Conservation (phyloP, 2,329 filamentous ascomycete species). For the Blastomyces gilchristii region DNA sequence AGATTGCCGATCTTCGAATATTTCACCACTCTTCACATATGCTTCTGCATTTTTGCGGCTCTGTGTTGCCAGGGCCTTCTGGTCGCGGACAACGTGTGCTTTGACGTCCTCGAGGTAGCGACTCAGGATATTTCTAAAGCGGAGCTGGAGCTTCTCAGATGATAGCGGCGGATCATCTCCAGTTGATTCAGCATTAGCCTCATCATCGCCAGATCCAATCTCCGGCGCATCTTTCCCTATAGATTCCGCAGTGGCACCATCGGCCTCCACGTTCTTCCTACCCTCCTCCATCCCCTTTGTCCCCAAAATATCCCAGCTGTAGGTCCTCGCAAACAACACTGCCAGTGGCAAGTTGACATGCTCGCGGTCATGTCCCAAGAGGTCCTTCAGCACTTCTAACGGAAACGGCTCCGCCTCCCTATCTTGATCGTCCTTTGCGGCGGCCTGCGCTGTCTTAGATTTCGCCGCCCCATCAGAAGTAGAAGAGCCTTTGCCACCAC, state of each 20-base stretch:
- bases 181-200: slow-evolving; percentile 35
- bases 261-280: slow-evolving; percentile 74
- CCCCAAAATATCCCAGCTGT: slow-evolving; percentile 89
- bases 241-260: slow-evolving; percentile 52
- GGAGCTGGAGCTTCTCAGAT: slow-evolving; percentile 64
- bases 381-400: slow-evolving; percentile 92
- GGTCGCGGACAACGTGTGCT: slow-evolving; percentile 75
- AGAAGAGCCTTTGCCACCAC: slow-evolving; percentile 34
- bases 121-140: slow-evolving; percentile 74
- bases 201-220: slow-evolving; percentile 43
- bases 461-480: slow-evolving; percentile 50
- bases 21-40: slow-evolving; percentile 95
- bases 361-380: slow-evolving; percentile 86
- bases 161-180: slow-evolving; percentile 62
- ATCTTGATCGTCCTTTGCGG: slow-evolving; percentile 47
- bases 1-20: slow-evolving; percentile 92
- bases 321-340: slow-evolving; percentile 91
- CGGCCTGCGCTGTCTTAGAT: slow-evolving; percentile 48
- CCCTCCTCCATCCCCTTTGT: slow-evolving; percentile 63
- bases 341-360: slow-evolving; percentile 84
- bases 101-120: slow-evolving; percentile 93
- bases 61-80: slow-evolving; percentile 77
- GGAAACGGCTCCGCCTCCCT: slow-evolving; percentile 83
- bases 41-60: slow-evolving; percentile 92
- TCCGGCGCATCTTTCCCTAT: slow-evolving; percentile 42